Conservation (phyloP, 2,329 filamentous ascomycete genomes). For the Talaromyces sp. region DNA sequence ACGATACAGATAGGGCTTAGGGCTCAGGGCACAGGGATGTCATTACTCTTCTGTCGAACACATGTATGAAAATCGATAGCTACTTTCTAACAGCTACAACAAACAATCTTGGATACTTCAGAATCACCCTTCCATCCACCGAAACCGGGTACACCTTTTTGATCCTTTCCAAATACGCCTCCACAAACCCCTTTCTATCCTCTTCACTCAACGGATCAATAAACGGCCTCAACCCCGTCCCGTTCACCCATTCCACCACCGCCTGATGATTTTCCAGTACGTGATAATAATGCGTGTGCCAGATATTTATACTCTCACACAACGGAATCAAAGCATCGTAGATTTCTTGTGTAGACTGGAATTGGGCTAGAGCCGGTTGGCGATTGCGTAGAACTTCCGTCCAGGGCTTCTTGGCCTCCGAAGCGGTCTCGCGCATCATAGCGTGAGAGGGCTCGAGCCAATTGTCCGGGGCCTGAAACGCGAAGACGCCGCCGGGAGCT, state of each 20-base stretch:
- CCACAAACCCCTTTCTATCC: slow-evolving; percentile 45
- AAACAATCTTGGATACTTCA: slow-evolving; percentile 36
- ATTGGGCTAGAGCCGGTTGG: slow-evolving; percentile 44
- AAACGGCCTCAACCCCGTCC: slow-evolving; percentile 56
- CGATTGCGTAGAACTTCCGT: slow-evolving; percentile 25
- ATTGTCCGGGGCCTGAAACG: slow-evolving; percentile 56
- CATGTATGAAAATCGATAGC: background rate
- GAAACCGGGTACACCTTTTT: slow-evolving; percentile 44
- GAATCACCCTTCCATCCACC: slow-evolving; percentile 52
- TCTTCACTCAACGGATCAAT: slow-evolving; percentile 46
- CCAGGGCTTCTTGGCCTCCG: slow-evolving; percentile 39
- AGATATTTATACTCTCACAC: slow-evolving; percentile 49
- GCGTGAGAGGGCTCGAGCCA: slow-evolving; percentile 49
- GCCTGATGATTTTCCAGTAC: slow-evolving; percentile 46
- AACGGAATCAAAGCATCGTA: slow-evolving; percentile 50
- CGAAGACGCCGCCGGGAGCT: slow-evolving; percentile 48
- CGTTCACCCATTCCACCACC: slow-evolving; percentile 60
- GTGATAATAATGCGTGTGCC: slow-evolving; percentile 56
- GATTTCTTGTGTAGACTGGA: slow-evolving; percentile 48
- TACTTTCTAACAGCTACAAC: slow-evolving; percentile 25
- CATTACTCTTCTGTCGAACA: background rate
- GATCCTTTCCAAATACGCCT: slow-evolving; percentile 48
- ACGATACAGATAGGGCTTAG: background rate
- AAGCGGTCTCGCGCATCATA: slow-evolving; percentile 49
- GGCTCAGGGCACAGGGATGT: background rate